Conservation (phyloP, 805 yeast species). For the Cyberlindnera sargentensis region DNA sequence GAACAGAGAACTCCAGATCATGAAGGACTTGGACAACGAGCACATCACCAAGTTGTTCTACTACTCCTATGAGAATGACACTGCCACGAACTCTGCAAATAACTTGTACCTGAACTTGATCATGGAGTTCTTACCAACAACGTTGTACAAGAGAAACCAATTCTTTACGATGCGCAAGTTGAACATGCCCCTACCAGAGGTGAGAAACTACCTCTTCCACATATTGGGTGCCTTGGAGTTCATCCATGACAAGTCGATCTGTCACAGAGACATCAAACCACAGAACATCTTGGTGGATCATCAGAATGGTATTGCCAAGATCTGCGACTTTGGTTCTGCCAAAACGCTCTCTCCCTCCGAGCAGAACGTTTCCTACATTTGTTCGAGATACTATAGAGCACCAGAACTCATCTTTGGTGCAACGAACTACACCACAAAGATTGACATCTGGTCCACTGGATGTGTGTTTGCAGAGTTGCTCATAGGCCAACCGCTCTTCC, state of each 20-base stretch:
- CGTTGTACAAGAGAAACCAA: slow-evolving; percentile 84
- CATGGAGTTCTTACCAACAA: slow-evolving; percentile 92
- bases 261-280: slow-evolving; percentile 93
- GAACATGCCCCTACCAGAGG: slow-evolving; percentile 84
- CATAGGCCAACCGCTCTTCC: slow-evolving; percentile 93
- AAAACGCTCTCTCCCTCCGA: slow-evolving; percentile 83
- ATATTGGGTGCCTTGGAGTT: slow-evolving; percentile 71
- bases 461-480: slow-evolving; percentile 97
- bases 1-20: slow-evolving; percentile 90
- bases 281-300: slow-evolving; percentile 88
- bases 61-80: slow-evolving; percentile 75
- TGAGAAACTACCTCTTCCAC: slow-evolving; percentile 78
- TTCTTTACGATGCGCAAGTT: slow-evolving; percentile 69
- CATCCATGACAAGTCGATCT: slow-evolving; percentile 69
- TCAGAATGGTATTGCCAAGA: slow-evolving; percentile 70
- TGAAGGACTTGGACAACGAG: slow-evolving; percentile 82
- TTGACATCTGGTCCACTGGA: slow-evolving; percentile 96
- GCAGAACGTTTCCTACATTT: slow-evolving; percentile 93
- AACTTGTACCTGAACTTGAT: slow-evolving; percentile 86
- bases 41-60: slow-evolving; percentile 85
- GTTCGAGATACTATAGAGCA: slow-evolving; percentile 94
- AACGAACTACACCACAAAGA: slow-evolving; percentile 90
- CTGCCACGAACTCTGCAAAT: slow-evolving; percentile 24
- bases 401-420: slow-evolving; percentile 98
- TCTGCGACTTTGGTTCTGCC: slow-evolving; percentile 96